These are phyloP conservation scores for Phytophthora rubi DNA, from an alignment of 352 stramenopile genomes.

Conservation along the genomic window DNA sequence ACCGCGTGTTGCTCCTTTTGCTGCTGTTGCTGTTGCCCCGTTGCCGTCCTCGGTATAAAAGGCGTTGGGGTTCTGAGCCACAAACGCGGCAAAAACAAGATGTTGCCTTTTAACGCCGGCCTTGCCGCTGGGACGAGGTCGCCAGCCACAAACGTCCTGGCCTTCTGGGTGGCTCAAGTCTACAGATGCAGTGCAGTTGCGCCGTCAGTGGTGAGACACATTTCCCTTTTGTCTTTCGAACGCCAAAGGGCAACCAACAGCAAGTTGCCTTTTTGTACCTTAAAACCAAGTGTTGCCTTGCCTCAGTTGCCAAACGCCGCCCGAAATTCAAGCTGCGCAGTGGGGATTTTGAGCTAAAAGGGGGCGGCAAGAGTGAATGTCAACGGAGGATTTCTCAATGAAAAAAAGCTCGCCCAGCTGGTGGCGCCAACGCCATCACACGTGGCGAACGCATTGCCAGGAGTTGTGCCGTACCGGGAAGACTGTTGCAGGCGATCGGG, in stretches of 20 bases:
- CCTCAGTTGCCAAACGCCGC: background rate
- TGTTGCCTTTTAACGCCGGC: slow-evolving; percentile 17
- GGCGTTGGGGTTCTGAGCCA: slow-evolving; percentile 19
- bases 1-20: slow-evolving; percentile 3
- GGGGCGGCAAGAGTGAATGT: slow-evolving; percentile 36
- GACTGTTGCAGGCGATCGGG: background rate
- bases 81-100: slow-evolving; percentile 17
- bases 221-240: slow-evolving; percentile 1
- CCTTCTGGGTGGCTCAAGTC: slow-evolving; percentile 10
- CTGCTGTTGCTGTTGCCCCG: too few relatives aligned
- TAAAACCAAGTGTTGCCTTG: slow-evolving; percentile 1
- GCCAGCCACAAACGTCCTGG: slow-evolving; percentile 14
- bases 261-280: slow-evolving; percentile 6
- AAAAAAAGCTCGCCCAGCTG: slow-evolving; percentile 35
- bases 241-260: slow-evolving; percentile 14
- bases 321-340: slow-evolving; percentile 10
- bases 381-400: slow-evolving; percentile 24
- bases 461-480: slow-evolving; percentile 21
- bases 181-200: slow-evolving; percentile 18
- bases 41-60: slow-evolving; percentile 22
- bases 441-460: background rate
- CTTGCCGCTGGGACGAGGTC: background rate
- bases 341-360: slow-evolving; percentile 11
- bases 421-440: slow-evolving; percentile 1
- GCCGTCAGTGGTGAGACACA: slow-evolving; percentile 26